Conservation (phyloP, 2,329 filamentous ascomycete species). For the Ophiosphaerella korrae region DNA sequence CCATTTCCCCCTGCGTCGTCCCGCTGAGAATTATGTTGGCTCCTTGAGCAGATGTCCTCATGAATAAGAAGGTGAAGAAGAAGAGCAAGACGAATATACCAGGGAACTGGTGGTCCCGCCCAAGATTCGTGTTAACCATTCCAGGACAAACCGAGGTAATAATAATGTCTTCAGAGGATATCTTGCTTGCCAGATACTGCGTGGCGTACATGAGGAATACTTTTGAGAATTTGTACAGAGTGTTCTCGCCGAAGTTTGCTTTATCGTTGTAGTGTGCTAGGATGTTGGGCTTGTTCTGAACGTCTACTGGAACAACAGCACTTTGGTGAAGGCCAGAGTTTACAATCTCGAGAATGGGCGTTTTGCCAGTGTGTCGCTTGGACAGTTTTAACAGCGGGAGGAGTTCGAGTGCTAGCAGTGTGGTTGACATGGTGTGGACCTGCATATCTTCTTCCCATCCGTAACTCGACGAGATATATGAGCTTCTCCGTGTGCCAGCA, state of each 20-base stretch:
- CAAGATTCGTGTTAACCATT: conserved; percentile 35
- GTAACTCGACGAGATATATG: conserved; percentile 31
- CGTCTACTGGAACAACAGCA: conserved; percentile 28
- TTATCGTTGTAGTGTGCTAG: conserved; percentile 37
- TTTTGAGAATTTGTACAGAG: conserved; percentile 41
- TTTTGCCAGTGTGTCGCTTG: conserved; percentile 24
- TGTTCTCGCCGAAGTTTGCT: conserved; percentile 30
- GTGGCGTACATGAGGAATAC: conserved; percentile 44
- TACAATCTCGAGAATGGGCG: conserved; percentile 39
- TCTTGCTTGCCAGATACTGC: conserved; percentile 31
- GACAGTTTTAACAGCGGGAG: conserved; percentile 45
- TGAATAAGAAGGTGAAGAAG: conserved; percentile 27
- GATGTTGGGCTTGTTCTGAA: conserved; percentile 28
- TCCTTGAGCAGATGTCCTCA: conserved; percentile 35
- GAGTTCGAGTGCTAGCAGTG: conserved; percentile 59
- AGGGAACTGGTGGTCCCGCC: conserved; percentile 37
- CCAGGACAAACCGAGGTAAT: conserved; percentile 47
- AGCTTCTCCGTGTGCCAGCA: conserved; percentile 40
- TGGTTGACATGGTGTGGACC: conserved; percentile 63
- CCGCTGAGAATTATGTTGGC: conserved; percentile 42
- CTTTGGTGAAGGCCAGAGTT: conserved; percentile 39
- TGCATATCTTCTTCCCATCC: conserved; percentile 57
- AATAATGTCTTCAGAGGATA: conserved; percentile 37
- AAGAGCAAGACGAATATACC: conserved; percentile 28
- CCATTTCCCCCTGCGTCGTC: conserved; percentile 38